Percentiles rank a stretch among this genome's conserved stretches.
These are phyloP conservation scores for Ogataea salicorniae DNA, from an alignment of 805 yeast genomes.

Conservation along the genomic window DNA sequence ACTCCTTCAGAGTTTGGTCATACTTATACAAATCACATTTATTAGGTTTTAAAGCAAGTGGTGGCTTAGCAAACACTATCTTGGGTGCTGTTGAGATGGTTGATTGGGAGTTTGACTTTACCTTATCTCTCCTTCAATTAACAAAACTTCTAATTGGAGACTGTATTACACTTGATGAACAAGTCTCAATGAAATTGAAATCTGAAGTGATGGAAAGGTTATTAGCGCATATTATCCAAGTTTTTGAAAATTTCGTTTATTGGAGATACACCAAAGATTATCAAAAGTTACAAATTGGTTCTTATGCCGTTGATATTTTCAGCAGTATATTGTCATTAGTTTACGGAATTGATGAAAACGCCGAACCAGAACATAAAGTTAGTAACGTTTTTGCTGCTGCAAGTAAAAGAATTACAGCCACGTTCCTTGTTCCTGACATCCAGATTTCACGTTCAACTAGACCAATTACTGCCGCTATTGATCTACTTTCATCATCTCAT, in stretches of 20 bases:
- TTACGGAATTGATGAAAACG: conserved; percentile 46
- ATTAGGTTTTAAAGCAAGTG: conserved; percentile 55
- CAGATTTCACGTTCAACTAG: conserved; percentile 48
- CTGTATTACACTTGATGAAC: conserved; percentile 37
- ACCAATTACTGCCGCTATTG: conserved; percentile 50
- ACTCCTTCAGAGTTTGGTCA: conserved; percentile 73
- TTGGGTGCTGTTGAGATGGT: conserved; percentile 72
- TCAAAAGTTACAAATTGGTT: conserved; percentile 61
- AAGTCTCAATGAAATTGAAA: conserved; percentile 38
- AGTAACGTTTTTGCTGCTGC: conserved; percentile 48
- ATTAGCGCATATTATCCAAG: conserved; percentile 51
- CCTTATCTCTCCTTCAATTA: conserved; percentile 54
- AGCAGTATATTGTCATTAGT: conserved; percentile 46
- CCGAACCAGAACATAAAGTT: conserved; percentile 34
- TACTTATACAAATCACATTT: conserved; percentile 64
- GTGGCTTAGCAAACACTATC: conserved; percentile 56
- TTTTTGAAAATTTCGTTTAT: conserved; percentile 67
- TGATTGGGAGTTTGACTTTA: conserved; percentile 59
- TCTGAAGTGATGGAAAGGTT: conserved; percentile 51
- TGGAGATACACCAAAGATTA: conserved; percentile 58
- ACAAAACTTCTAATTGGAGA: conserved; percentile 48
- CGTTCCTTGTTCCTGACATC: conserved; percentile 50
- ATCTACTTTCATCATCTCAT: conserved; percentile 33
- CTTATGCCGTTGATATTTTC: conserved; percentile 48
- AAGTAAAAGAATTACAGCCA: conserved; percentile 43